Evolutionary conservation across 345 rosid species (phyloP).

Genomic region (Raphanus sativus): DNA sequence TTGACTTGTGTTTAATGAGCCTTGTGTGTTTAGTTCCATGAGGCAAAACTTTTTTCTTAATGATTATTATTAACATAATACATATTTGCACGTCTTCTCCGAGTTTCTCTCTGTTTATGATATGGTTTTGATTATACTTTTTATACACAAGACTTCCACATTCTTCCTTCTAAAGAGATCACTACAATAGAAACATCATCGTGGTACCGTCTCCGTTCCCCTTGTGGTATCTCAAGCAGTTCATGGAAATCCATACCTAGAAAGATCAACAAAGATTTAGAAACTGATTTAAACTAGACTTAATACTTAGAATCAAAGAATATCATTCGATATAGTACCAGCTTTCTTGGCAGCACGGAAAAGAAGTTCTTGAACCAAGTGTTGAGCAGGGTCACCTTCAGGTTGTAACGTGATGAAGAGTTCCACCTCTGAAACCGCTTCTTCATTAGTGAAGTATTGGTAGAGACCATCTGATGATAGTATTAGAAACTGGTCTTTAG

Average conservation of each 20-base stretch:
- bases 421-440: constrained; percentile 87
- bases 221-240: constrained; percentile 92
- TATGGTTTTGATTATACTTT: constrained; percentile 2
- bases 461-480: constrained; percentile 91
- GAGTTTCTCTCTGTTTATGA: constrained; percentile 32
- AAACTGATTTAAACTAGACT: background rate
- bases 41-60: constrained; percentile 38
- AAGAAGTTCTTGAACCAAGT: constrained; percentile 80
- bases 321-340: constrained; percentile 45
- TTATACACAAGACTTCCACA: constrained; percentile 98
- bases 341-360: constrained; percentile 98
- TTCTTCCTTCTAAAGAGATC: constrained; percentile 91
- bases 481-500: constrained; percentile 79
- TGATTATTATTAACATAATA: constrained; percentile 36
- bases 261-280: constrained; percentile 16
- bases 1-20: constrained; percentile 23
- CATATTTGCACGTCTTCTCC: background rate
- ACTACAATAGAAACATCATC: constrained; percentile 91
- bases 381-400: constrained; percentile 99
- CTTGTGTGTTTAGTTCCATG: background rate
- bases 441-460: constrained; percentile 91
- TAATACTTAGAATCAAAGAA: background rate
- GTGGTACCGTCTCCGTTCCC: constrained; percentile 90
- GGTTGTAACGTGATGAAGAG: constrained; percentile 84
- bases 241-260: constrained; percentile 94